phyloP scores from a whole-genome alignment of 179 eudicot species.

The Spinacia oleracea region DNA sequence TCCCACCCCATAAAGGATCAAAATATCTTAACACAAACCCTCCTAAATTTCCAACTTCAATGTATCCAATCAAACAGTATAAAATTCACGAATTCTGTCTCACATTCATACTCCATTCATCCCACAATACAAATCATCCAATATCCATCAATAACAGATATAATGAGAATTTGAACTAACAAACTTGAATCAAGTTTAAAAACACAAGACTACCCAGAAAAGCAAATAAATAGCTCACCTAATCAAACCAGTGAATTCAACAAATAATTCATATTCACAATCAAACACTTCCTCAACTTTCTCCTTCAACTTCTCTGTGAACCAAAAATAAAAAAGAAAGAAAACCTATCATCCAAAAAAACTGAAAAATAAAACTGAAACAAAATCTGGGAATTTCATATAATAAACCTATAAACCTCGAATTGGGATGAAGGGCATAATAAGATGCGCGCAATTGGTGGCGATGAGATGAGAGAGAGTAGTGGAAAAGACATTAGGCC shows the following conservation, averaged over 20 bases:
- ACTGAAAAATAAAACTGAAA: neutral
- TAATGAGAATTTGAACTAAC: neutral
- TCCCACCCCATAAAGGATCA: neutral
- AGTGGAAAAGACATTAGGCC: constrained; percentile 90
- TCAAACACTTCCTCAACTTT: constrained; percentile 80
- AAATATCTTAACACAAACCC: neutral
- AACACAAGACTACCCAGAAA: neutral
- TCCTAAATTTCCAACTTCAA: neutral
- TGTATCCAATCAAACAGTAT: neutral
- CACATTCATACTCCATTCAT: neutral
- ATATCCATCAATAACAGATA: neutral
- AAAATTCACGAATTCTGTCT: neutral
- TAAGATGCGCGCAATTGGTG: constrained; percentile 70
- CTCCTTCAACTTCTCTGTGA: constrained; percentile 76
- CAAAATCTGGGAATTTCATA: neutral
- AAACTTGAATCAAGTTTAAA: no score
- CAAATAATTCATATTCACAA: constrained; percentile 73
- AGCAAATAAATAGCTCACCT: constrained; percentile 41
- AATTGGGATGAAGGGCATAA: constrained; percentile 77
- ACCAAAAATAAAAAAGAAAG: neutral
- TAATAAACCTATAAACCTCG: constrained; percentile 58
- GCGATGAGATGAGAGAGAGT: constrained; percentile 94
- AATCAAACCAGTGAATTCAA: constrained; percentile 94
- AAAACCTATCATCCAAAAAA: constrained; percentile 19
- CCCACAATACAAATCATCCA: neutral